phyloP scores from a whole-genome alignment of 1,284 basidiomycete genomes.

The Nidula niveotomentosa region DNA sequence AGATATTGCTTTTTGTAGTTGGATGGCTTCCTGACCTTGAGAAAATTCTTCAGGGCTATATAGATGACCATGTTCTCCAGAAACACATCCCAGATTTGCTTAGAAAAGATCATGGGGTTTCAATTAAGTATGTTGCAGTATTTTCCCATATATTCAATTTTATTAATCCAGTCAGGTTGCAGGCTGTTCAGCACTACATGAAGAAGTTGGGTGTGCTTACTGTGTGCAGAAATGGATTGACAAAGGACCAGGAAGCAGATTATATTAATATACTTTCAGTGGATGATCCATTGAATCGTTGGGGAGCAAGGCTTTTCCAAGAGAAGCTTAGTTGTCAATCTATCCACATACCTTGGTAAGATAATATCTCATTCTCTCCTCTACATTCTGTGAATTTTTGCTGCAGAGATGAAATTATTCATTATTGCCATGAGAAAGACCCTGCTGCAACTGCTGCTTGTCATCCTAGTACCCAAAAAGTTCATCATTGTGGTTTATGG shows the following conservation, averaged over 20 bases:
- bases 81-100: slow-evolving; percentile 10
- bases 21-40: slow-evolving; percentile 9
- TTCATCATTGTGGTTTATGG: slow-evolving; percentile 15
- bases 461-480: slow-evolving; percentile 15
- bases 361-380: neutral
- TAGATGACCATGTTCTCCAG: slow-evolving; percentile 7
- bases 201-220: no score
- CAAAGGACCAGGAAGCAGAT: neutral
- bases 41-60: slow-evolving; percentile 11
- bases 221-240: neutral
- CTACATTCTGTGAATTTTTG: neutral
- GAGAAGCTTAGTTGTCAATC: slow-evolving; percentile 10
- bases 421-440: slow-evolving; percentile 6
- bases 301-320: neutral
- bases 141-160: slow-evolving; percentile 1
- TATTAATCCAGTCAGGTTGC: neutral
- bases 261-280: neutral
- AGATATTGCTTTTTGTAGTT: no score
- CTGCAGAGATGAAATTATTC: slow-evolving; percentile 10
- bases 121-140: neutral
- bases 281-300: neutral
- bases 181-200: neutral
- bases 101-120: slow-evolving; percentile 1
- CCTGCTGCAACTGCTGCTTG: slow-evolving; percentile 8
- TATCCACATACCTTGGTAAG: slow-evolving; percentile 15